phyloP scores from a whole-genome alignment of 805 yeast species.

The Clavispora vitiphila region DNA sequence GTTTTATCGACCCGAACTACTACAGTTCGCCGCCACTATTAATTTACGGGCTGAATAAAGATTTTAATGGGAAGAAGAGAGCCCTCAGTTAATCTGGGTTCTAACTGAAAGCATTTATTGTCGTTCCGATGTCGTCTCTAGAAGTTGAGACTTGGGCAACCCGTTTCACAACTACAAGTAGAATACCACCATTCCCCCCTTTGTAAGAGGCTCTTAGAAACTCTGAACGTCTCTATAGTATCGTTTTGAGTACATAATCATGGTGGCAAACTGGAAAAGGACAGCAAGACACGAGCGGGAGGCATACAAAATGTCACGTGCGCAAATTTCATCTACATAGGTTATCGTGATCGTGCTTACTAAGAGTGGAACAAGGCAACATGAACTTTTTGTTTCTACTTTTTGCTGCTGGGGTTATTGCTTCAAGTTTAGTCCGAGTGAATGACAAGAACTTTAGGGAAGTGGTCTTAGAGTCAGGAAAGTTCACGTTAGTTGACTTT shows the following conservation, averaged over 20 bases:
- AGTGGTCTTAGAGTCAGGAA: conserved; percentile 51
- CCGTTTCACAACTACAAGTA: too few relatives aligned
- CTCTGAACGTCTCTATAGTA: too few relatives aligned
- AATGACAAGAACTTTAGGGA: conserved; percentile 50
- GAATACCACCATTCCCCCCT: too few relatives aligned
- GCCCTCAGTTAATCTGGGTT: too few relatives aligned
- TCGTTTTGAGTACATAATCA: too few relatives aligned
- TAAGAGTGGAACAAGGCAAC: not conserved
- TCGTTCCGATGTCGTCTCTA: too few relatives aligned
- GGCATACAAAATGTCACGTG: not conserved
- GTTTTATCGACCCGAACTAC: not conserved
- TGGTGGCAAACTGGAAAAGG: not conserved
- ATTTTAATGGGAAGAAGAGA: too few relatives aligned
- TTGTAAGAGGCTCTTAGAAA: too few relatives aligned
- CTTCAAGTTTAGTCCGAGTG: conserved; percentile 35
- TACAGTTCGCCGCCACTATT: too few relatives aligned
- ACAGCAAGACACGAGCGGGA: not conserved
- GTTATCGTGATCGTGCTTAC: not conserved
- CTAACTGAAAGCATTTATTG: too few relatives aligned
- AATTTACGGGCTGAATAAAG: too few relatives aligned
- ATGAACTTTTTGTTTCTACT: conserved; percentile 6
- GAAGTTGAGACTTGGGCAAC: too few relatives aligned
- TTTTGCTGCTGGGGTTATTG: conserved; percentile 3
- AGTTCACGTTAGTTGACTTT: conserved; percentile 38
- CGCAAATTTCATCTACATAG: not conserved